A percentile compares a stretch with the other conserved stretches of the same genome.
Evolutionary conservation across 2,329 filamentous ascomycete species (phyloP).

Genomic region (Fusarium redolens): DNA sequence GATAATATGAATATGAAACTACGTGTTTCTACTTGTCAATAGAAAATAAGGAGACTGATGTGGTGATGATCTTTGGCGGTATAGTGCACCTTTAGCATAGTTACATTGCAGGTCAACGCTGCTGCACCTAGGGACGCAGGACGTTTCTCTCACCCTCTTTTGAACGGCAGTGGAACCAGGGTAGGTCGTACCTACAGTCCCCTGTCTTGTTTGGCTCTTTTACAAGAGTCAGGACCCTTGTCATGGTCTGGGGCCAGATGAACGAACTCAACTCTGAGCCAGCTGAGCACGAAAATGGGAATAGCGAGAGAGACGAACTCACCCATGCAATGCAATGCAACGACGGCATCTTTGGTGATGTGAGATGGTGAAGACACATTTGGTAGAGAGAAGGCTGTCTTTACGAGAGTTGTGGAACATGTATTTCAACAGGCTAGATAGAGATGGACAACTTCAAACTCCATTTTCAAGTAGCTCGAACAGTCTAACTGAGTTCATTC

Average conservation of each 20-base stretch:
- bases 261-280: slow-evolving; percentile 41
- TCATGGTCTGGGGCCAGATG: slow-evolving; percentile 31
- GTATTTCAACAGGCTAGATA: background rate
- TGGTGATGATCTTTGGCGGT: slow-evolving; percentile 17
- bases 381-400: background rate
- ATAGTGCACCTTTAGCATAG: background rate
- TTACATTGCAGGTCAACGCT: slow-evolving; percentile 11
- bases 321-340: slow-evolving; percentile 5
- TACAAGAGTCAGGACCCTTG: slow-evolving; percentile 40
- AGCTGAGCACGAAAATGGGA: slow-evolving; percentile 26
- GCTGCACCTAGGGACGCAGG: slow-evolving; percentile 20
- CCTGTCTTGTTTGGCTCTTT: slow-evolving; percentile 2
- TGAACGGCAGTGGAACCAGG: slow-evolving; percentile 31
- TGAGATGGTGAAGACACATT: background rate
- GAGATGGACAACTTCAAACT: background rate
- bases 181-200: slow-evolving; percentile 3
- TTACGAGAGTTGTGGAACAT: background rate
- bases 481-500: slow-evolving; percentile 1
- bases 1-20: slow-evolving; percentile 1
- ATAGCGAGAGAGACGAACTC: slow-evolving; percentile 5
- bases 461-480: background rate
- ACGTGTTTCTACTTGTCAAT: background rate
- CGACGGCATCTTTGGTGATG: background rate
- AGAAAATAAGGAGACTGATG: background rate
- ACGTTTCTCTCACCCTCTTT: slow-evolving; percentile 23